These are phyloP conservation scores for Mortierella sp. DNA, from an alignment of 371 early-diverging fungal genomes.

Conservation along the genomic window DNA sequence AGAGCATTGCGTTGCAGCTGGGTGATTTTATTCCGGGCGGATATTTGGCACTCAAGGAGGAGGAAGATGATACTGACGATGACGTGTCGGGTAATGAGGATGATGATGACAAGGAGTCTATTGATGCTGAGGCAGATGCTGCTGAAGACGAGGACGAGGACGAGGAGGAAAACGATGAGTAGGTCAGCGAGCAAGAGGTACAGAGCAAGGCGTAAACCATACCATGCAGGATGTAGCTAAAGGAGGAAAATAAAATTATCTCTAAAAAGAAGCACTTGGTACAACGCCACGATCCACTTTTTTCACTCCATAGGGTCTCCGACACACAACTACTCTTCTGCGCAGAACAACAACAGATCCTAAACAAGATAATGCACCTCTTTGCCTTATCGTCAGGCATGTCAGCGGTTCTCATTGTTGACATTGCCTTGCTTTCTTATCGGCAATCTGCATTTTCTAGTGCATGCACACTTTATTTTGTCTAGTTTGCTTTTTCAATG, in stretches of 20 bases:
- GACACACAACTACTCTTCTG: neutral
- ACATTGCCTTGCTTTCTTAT: neutral
- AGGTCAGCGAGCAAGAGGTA: neutral
- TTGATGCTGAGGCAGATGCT: neutral
- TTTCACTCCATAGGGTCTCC: neutral
- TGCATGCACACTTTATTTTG: neutral
- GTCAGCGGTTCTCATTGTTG: constrained; percentile 1
- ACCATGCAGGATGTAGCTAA: neutral
- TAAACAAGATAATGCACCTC: constrained; percentile 9
- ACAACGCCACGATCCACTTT: neutral
- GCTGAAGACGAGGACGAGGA: neutral
- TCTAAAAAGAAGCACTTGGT: neutral
- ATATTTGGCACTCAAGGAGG: constrained; percentile 2
- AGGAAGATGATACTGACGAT: neutral
- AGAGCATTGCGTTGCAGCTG: constrained; percentile 39
- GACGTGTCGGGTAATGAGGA: neutral
- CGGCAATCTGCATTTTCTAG: neutral
- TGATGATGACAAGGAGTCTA: neutral
- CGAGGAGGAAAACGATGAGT: neutral
- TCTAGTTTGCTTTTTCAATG: neutral
- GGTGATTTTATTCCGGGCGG: constrained; percentile 45
- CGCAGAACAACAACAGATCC: neutral
- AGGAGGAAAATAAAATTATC: neutral
- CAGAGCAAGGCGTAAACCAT: neutral
- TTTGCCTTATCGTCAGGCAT: neutral